phyloP scores from a whole-genome alignment of 1,284 basidiomycete species.

The Malassezia globosa region DNA sequence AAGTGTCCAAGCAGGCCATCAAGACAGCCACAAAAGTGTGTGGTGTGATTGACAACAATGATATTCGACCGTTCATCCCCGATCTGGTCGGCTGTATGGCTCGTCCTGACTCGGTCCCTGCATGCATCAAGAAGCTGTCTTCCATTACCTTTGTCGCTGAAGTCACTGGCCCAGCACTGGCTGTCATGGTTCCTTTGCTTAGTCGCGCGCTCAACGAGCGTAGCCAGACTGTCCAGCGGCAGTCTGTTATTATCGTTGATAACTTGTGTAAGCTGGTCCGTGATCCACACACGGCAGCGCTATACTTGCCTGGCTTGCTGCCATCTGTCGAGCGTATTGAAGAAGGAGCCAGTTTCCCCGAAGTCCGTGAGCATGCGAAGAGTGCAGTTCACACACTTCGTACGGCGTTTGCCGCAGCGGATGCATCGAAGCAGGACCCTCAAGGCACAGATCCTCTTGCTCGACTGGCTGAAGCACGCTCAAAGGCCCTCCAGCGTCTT shows the following conservation, averaged over 20 bases:
- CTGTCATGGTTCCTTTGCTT: constrained; percentile 86
- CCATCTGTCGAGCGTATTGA: constrained; percentile 87
- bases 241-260: constrained; percentile 76
- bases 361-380: constrained; percentile 53
- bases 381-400: constrained; percentile 38
- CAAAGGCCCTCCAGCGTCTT: constrained; percentile 29
- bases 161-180: constrained; percentile 87
- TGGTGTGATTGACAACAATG: constrained; percentile 82
- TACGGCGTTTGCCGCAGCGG: constrained; percentile 26
- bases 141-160: constrained; percentile 94
- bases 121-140: constrained; percentile 89
- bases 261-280: constrained; percentile 97
- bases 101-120: constrained; percentile 67
- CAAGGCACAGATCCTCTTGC: constrained; percentile 29
- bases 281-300: constrained; percentile 75
- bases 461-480: constrained; percentile 7
- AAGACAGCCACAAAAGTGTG: constrained; percentile 91
- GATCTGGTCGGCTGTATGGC: constrained; percentile 78
- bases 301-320: constrained; percentile 75
- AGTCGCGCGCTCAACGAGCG: constrained; percentile 87
- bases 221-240: constrained; percentile 61
- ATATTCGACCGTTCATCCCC: constrained; percentile 79
- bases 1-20: constrained; percentile 75
- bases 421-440: constrained; percentile 22
- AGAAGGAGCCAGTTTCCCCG: constrained; percentile 84